Evolutionary conservation across 345 rosid species (phyloP), one percentile per base, ranked within the genome.

Genomic region (Citrus glauca): DNA sequence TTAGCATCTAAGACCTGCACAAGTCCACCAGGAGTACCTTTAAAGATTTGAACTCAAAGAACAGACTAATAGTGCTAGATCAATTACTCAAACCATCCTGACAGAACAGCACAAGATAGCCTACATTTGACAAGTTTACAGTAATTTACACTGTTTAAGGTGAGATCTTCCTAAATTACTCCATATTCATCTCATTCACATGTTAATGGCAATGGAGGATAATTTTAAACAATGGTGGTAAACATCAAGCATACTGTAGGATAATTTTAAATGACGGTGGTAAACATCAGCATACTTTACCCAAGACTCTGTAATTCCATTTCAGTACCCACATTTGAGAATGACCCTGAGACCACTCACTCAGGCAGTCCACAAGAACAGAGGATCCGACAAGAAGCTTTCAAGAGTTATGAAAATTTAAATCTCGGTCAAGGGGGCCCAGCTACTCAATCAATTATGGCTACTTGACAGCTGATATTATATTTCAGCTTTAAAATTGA

Each of bases 1-100:
- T 90, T 92, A 78, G 92, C 94, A 73, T 96, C 99, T 85, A 92
- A 66, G 32, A 96, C 97, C 98, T 96, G 86, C 78, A 78, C 5
- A 60, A 57, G 79, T 76, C 56, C 74, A 75, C 33, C 25, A 50
- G 59, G 20, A 37, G 13, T 33, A 65, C 10, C 33, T 5, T 40
- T 66, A 30, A 73, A 73, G 65, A 80, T 69, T 50, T 27, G n/a
- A 56, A 62, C 30, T 67, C 27, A 19, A 61, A 67, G 57, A 20
- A 55, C 11, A 37, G 17, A 45, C 59, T 25, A 20, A 59, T 22
- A 45, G 3, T n/a, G 25, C 53, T 68, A 74, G 24, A 45, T 24
- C 22, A 33, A 50, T n/a, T 32, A n/a, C 50, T 30, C 32, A n/a
- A 17, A 33, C 64, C 38, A 24, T 24, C 72, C 22, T 4, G 11